phyloP scores from a whole-genome alignment of 2,329 filamentous ascomycete species.

The Pleomassaria siparia region DNA sequence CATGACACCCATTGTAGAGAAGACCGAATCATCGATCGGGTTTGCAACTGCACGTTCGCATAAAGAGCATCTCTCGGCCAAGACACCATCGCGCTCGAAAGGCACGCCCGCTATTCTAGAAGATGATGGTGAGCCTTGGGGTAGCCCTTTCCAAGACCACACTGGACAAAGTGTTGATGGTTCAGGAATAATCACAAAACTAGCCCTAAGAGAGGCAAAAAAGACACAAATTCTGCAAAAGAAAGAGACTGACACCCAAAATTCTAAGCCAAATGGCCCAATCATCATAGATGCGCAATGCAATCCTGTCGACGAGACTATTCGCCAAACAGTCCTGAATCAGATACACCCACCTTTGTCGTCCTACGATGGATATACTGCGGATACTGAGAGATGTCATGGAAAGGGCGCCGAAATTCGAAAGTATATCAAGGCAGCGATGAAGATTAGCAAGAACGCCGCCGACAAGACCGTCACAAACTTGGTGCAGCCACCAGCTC shows the following conservation, averaged over 20 bases:
- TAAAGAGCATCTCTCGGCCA: slow-evolving; percentile 64
- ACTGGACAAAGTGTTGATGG: slow-evolving; percentile 52
- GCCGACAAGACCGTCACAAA: slow-evolving; percentile 64
- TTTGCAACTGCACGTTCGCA: slow-evolving; percentile 47
- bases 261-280: slow-evolving; percentile 59
- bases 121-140: slow-evolving; percentile 54
- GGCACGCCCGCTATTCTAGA: slow-evolving; percentile 44
- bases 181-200: slow-evolving; percentile 51
- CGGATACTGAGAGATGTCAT: slow-evolving; percentile 65
- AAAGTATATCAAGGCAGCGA: slow-evolving; percentile 71
- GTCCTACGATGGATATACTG: slow-evolving; percentile 77
- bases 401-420: slow-evolving; percentile 75
- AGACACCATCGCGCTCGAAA: slow-evolving; percentile 72
- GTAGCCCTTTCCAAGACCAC: slow-evolving; percentile 73
- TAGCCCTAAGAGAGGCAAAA: slow-evolving; percentile 52
- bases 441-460: slow-evolving; percentile 58
- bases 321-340: slow-evolving; percentile 74
- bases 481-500: slow-evolving; percentile 60
- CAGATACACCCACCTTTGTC: slow-evolving; percentile 72
- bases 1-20: slow-evolving; percentile 98
- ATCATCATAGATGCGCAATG: slow-evolving; percentile 82
- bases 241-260: slow-evolving; percentile 44
- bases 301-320: slow-evolving; percentile 80
- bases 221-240: slow-evolving; percentile 17
- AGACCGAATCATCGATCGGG: slow-evolving; percentile 85